Percentiles rank a stretch among this genome's conserved stretches.
Conservation (phyloP, 1,284 basidiomycete genomes). For the Sanghuangporus sanghuang region DNA sequence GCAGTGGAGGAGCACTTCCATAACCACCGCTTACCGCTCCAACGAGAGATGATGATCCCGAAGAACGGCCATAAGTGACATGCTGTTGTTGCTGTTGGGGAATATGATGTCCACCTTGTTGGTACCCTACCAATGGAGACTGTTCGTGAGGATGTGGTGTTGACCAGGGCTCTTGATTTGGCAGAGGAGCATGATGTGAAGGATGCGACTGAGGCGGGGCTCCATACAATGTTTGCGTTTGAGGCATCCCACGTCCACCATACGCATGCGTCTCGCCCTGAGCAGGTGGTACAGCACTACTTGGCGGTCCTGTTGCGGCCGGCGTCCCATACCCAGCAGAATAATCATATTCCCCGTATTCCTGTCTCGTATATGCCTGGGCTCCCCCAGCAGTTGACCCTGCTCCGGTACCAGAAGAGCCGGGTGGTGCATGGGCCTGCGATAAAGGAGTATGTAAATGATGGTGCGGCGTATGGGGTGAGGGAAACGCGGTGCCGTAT, state of each 20-base stretch:
- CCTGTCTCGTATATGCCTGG: too few species aligned
- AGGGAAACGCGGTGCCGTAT: neutral
- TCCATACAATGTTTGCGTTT: neutral
- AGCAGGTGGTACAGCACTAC: neutral
- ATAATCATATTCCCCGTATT: too few species aligned
- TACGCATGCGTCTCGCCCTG: neutral
- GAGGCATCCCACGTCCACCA: neutral
- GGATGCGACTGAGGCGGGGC: neutral
- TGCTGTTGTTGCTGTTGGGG: neutral
- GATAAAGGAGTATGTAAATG: neutral
- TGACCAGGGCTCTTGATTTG: too few species aligned
- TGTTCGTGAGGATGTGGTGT: neutral
- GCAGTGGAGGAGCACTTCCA: neutral
- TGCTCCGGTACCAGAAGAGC: neutral
- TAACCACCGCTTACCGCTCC: neutral
- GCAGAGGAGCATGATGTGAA: too few species aligned
- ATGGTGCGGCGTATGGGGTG: slow-evolving; percentile 7
- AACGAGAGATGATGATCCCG: neutral
- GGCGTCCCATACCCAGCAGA: too few species aligned
- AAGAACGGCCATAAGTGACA: neutral
- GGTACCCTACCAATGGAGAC: neutral
- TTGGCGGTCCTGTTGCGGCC: too few species aligned
- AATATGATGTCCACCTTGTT: neutral
- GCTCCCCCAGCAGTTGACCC: neutral
- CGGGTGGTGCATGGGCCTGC: neutral